Conservation (phyloP, 2,329 filamentous ascomycete species). For the Rachicladosporium sp. region DNA sequence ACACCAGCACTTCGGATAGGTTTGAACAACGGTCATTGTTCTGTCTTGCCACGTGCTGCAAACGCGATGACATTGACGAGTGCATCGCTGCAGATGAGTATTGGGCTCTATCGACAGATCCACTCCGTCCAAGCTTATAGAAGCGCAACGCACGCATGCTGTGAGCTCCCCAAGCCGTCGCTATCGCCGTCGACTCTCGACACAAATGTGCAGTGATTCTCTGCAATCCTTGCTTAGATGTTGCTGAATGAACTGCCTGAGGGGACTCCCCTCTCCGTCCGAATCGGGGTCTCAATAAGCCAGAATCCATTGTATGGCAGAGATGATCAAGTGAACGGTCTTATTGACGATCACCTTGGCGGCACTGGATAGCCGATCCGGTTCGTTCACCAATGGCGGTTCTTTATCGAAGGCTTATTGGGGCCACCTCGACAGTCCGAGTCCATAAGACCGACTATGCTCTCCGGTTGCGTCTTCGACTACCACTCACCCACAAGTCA, state of each 20-base stretch:
- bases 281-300: not conserved
- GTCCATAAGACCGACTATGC: not conserved
- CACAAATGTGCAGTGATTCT: too few species aligned
- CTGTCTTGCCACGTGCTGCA: slow-evolving; percentile 3
- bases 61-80: not conserved
- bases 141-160: not conserved
- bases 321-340: slow-evolving; percentile 1
- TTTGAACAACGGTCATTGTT: not conserved
- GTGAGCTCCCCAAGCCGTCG: slow-evolving; percentile 8
- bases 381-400: not conserved
- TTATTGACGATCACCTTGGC: slow-evolving; percentile 1
- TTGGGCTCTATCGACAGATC: too few species aligned
- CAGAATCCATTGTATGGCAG: not conserved
- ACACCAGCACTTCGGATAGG: slow-evolving; percentile 1
- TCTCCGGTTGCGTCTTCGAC: slow-evolving; percentile 3
- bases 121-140: not conserved
- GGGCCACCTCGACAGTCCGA: slow-evolving; percentile 6
- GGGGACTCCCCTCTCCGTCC: slow-evolving; percentile 1
- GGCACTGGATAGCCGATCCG: not conserved
- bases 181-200: slow-evolving; percentile 8
- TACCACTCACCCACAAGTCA: slow-evolving; percentile 8
- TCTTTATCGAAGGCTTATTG: slow-evolving; percentile 7
- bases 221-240: not conserved
- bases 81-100: too few species aligned
- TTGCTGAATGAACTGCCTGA: not conserved